These are phyloP conservation scores for Cryphonectria parasitica DNA, from an alignment of 2,329 filamentous ascomycete species.

Conservation along the genomic window DNA sequence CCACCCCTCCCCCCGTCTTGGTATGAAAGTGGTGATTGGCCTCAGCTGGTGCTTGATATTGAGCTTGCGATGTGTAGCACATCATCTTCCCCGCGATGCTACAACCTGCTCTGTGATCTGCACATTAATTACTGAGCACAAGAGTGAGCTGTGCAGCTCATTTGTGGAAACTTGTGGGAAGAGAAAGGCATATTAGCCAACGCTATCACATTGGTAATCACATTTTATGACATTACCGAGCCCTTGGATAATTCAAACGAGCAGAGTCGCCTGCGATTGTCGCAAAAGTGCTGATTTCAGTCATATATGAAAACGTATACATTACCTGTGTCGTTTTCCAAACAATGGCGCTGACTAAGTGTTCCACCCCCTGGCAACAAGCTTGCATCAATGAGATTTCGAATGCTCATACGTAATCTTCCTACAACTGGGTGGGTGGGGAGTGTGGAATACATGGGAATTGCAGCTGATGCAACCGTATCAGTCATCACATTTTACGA, in stretches of 20 bases:
- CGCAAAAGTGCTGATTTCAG: not conserved
- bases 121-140: not conserved
- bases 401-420: not conserved
- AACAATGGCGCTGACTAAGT: not conserved
- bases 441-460: not conserved
- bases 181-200: not conserved
- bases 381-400: not conserved
- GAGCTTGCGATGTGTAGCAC: not conserved
- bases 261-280: not conserved
- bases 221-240: not conserved
- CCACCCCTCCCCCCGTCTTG: not conserved
- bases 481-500: not conserved
- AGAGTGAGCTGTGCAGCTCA: not conserved
- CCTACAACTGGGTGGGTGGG: not conserved
- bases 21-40: not conserved
- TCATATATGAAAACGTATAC: not conserved
- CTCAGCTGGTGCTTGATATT: not conserved
- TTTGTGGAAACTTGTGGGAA: not conserved
- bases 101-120: not conserved
- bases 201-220: no score
- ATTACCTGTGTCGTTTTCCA: not conserved
- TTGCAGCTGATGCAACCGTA: not conserved
- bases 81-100: not conserved
- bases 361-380: not conserved
- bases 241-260: not conserved